Percentiles rank a stretch among this genome's conserved stretches.
Evolutionary conservation across 371 early-diverging fungal genomes (phyloP).

Genomic region (Lichtheimia ramosa): DNA sequence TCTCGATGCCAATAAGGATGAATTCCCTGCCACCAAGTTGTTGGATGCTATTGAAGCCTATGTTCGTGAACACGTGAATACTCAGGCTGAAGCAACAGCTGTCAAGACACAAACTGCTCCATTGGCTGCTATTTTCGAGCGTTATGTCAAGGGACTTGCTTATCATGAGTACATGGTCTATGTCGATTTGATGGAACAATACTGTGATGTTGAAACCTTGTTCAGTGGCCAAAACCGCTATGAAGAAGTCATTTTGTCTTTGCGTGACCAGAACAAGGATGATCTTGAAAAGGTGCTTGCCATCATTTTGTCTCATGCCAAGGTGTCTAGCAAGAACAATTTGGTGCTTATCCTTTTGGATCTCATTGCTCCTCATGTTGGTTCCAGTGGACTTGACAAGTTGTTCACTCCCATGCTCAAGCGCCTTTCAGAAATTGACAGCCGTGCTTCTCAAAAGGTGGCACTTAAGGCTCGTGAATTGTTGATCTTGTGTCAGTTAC

Average conservation of each 20-base stretch:
- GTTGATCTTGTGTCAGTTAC: conserved; percentile 89
- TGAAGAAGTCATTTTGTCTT: conserved; percentile 81
- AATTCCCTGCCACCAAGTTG: conserved; percentile 80
- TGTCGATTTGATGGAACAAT: conserved; percentile 77
- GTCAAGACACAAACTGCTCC: conserved; percentile 68
- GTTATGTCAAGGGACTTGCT: conserved; percentile 76
- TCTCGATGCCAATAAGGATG: conserved; percentile 36
- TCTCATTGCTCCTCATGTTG: conserved; percentile 64
- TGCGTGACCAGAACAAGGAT: conserved; percentile 86
- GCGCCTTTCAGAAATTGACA: conserved; percentile 78
- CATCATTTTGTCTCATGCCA: conserved; percentile 84
- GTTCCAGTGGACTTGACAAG: conserved; percentile 65
- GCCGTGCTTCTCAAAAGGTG: conserved; percentile 82
- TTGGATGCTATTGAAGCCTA: conserved; percentile 63
- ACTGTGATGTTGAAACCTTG: conserved; percentile 81
- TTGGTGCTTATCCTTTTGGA: conserved; percentile 80
- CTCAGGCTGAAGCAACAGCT: conserved; percentile 65
- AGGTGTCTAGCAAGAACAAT: conserved; percentile 78
- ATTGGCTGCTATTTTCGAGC: conserved; percentile 63
- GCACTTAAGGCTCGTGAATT: conserved; percentile 92
- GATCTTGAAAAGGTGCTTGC: conserved; percentile 75
- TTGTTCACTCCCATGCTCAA: conserved; percentile 81
- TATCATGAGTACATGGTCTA: conserved; percentile 76
- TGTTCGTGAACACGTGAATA: conserved; percentile 48
- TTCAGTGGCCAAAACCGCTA: conserved; percentile 78